Evolutionary conservation across 345 rosid genomes (phyloP).

Genomic region (Brassica carinata): DNA sequence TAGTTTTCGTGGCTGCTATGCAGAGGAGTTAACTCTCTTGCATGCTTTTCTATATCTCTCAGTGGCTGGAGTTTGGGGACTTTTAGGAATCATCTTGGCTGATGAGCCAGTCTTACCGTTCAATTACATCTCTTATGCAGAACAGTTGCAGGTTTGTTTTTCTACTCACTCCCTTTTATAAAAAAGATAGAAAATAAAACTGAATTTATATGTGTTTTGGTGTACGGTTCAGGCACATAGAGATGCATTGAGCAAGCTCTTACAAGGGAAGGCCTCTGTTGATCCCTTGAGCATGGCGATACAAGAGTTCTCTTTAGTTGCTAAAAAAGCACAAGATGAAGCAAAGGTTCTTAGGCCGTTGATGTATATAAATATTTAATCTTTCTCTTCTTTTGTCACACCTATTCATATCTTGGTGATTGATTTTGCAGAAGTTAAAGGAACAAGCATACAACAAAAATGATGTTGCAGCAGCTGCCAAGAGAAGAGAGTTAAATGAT

Average conservation of each 20-base stretch:
- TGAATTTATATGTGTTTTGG: constrained; percentile 6
- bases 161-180: not conserved
- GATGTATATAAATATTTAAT: not conserved
- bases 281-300: constrained; percentile 61
- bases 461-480: constrained; percentile 39
- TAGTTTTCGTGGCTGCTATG: constrained; percentile 5
- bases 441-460: constrained; percentile 35
- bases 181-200: not conserved
- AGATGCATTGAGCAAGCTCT: constrained; percentile 50
- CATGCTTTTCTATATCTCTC: constrained; percentile 30
- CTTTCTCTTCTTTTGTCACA: not conserved
- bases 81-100: constrained; percentile 71
- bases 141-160: constrained; percentile 55
- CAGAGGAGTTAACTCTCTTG: not conserved
- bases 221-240: constrained; percentile 51
- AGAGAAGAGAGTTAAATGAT: constrained; percentile 70
- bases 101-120: constrained; percentile 82
- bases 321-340: constrained; percentile 59
- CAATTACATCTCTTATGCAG: constrained; percentile 66
- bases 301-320: constrained; percentile 57
- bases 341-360: constrained; percentile 49
- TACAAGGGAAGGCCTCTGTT: constrained; percentile 51
- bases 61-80: constrained; percentile 95
- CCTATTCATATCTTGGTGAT: not conserved
- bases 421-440: constrained; percentile 53